These are phyloP conservation scores for Talaromyces sp. DNA, from an alignment of 2,329 filamentous ascomycete genomes.

Conservation along the genomic window DNA sequence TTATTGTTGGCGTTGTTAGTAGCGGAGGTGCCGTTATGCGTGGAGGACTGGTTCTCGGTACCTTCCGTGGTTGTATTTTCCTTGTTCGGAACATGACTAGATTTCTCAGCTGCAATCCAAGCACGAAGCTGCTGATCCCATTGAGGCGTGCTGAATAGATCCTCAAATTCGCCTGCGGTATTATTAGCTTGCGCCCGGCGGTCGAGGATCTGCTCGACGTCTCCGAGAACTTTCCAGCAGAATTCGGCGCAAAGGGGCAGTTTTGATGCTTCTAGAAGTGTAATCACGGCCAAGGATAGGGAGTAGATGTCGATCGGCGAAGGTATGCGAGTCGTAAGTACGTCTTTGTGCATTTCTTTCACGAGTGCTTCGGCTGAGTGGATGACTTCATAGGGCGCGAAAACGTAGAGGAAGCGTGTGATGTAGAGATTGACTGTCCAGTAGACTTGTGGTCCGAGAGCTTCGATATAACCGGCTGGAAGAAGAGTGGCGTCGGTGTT, in stretches of 20 bases:
- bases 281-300: slow-evolving; percentile 40
- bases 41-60: not conserved
- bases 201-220: slow-evolving; percentile 50
- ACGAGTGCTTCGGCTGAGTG: slow-evolving; percentile 40
- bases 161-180: slow-evolving; percentile 34
- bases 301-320: slow-evolving; percentile 44
- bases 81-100: slow-evolving; percentile 29
- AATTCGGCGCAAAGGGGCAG: slow-evolving; percentile 37
- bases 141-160: slow-evolving; percentile 37
- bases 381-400: slow-evolving; percentile 42
- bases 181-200: slow-evolving; percentile 37
- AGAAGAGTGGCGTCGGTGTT: slow-evolving; percentile 8
- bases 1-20: not conserved
- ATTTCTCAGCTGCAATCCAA: slow-evolving; percentile 38
- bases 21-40: slow-evolving; percentile 2
- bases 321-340: slow-evolving; percentile 26
- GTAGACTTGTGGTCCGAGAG: slow-evolving; percentile 40
- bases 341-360: slow-evolving; percentile 38
- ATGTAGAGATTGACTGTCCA: slow-evolving; percentile 43
- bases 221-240: slow-evolving; percentile 46
- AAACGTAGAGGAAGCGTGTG: slow-evolving; percentile 43
- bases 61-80: slow-evolving; percentile 20
- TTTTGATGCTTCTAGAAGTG: slow-evolving; percentile 42
- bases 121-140: slow-evolving; percentile 42
- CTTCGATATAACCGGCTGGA: slow-evolving; percentile 29